Evolutionary conservation across 805 yeast species (phyloP).

Genomic region (Cyberlindnera euphorbiae): DNA sequence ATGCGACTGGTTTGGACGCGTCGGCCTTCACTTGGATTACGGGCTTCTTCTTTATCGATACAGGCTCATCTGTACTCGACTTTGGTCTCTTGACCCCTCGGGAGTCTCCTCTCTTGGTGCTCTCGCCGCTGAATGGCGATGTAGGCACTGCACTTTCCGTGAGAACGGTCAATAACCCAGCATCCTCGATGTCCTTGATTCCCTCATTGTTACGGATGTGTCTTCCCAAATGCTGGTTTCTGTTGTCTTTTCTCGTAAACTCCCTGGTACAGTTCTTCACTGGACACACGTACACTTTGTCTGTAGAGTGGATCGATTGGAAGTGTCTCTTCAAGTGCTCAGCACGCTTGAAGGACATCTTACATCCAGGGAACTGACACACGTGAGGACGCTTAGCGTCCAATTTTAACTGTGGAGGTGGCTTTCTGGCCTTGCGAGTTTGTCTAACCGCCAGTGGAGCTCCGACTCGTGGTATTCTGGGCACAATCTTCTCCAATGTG

Average conservation of each 20-base stretch:
- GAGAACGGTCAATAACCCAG: conserved; percentile 1
- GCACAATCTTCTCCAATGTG: too few relatives aligned
- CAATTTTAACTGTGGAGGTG: not conserved
- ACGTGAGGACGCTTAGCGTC: conserved; percentile 3
- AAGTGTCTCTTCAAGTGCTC: conserved; percentile 10
- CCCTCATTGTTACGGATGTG: conserved; percentile 6
- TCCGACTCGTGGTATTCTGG: too few relatives aligned
- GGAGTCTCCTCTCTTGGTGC: too few relatives aligned
- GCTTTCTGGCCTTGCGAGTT: too few relatives aligned
- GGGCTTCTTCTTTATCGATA: too few relatives aligned
- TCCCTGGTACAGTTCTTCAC: conserved; percentile 5
- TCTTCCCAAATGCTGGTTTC: conserved; percentile 9
- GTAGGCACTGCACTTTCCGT: too few relatives aligned
- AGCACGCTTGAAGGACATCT: conserved; percentile 8
- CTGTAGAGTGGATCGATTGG: conserved; percentile 5
- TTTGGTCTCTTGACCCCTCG: too few relatives aligned
- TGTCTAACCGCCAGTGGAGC: too few relatives aligned
- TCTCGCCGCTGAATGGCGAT: too few relatives aligned
- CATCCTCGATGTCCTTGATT: conserved; percentile 2
- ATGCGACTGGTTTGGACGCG: too few relatives aligned
- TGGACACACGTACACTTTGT: conserved; percentile 3
- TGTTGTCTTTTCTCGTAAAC: conserved; percentile 9
- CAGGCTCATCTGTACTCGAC: too few relatives aligned
- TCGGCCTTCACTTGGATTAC: too few relatives aligned
- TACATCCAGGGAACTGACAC: conserved; percentile 5